phyloP scores from a whole-genome alignment of 1,284 basidiomycete species.

The Rhodotorula mucilaginosa region DNA sequence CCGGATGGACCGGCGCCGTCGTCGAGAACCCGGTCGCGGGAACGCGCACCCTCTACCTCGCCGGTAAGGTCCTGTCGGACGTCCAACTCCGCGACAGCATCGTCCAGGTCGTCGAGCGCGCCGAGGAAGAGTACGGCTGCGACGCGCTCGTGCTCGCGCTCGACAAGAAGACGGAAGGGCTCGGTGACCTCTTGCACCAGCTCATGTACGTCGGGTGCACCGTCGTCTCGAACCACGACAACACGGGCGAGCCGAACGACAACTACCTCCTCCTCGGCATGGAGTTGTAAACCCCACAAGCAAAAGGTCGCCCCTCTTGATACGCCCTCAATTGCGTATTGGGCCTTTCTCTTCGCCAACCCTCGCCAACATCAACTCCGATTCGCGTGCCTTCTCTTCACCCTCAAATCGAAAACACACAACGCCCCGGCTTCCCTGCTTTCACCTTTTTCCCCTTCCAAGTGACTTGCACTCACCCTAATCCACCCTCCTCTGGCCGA shows the following conservation, averaged over 20 bases:
- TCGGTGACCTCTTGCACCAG: conserved; percentile 33
- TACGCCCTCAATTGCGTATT: neutral
- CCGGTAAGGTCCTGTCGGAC: conserved; percentile 14
- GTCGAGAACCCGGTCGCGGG: conserved; percentile 25
- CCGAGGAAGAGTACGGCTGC: conserved; percentile 35
- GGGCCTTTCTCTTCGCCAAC: neutral
- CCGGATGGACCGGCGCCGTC: conserved; percentile 31
- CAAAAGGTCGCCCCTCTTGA: neutral
- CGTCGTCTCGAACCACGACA: conserved; percentile 10
- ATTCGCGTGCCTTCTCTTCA: neutral
- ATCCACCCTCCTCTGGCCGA: conserved; percentile 3
- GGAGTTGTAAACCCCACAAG: conserved; percentile 5
- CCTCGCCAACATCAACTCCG: neutral
- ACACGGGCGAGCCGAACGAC: conserved; percentile 2
- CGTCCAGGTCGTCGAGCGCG: conserved; percentile 31
- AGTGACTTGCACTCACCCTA: neutral
- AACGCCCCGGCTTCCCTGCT: neutral
- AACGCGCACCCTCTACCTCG: conserved; percentile 37
- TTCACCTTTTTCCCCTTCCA: no score
- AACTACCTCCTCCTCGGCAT: conserved; percentile 14
- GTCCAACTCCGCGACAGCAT: conserved; percentile 38
- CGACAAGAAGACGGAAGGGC: conserved; percentile 23
- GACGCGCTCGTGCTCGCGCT: conserved; percentile 34
- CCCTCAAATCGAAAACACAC: neutral
- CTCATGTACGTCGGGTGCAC: conserved; percentile 40